phyloP scores from a whole-genome alignment of 805 yeast genomes.

The Yarrowia sp. region DNA sequence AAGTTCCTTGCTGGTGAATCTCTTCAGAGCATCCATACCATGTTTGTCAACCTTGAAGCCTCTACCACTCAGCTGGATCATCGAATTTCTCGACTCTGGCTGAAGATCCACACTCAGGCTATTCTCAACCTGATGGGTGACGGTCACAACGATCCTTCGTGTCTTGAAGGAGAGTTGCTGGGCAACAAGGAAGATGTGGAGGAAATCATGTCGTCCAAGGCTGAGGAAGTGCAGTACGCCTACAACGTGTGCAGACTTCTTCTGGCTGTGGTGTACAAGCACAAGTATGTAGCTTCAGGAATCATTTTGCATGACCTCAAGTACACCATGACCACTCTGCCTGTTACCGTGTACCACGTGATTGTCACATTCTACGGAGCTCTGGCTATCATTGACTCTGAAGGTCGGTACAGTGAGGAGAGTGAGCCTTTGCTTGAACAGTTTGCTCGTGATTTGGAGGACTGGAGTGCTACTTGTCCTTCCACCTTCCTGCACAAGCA shows the following conservation, averaged over 20 bases:
- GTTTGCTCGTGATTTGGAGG: slow-evolving; percentile 36
- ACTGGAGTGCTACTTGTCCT: slow-evolving; percentile 44
- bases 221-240: slow-evolving; percentile 32
- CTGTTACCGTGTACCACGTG: slow-evolving; percentile 34
- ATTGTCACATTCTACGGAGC: slow-evolving; percentile 35
- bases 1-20: slow-evolving; percentile 34
- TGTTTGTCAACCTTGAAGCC: slow-evolving; percentile 30
- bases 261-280: slow-evolving; percentile 33
- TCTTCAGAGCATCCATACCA: slow-evolving; percentile 30
- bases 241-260: slow-evolving; percentile 32
- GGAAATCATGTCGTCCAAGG: slow-evolving; percentile 27
- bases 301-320: slow-evolving; percentile 32
- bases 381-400: slow-evolving; percentile 35
- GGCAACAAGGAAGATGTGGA: slow-evolving; percentile 27
- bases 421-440: slow-evolving; percentile 35
- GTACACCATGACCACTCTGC: slow-evolving; percentile 30
- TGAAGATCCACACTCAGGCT: slow-evolving; percentile 31
- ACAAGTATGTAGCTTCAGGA: slow-evolving; percentile 32
- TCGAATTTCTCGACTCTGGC: slow-evolving; percentile 32
- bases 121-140: slow-evolving; percentile 31
- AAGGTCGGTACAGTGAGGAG: slow-evolving; percentile 28
- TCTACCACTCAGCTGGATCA: slow-evolving; percentile 29
- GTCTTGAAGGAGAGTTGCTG: slow-evolving; percentile 31
- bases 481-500: slow-evolving; percentile 44
- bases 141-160: slow-evolving; percentile 31